Evolutionary conservation across 148 eudicot genomes (phyloP).

Genomic region (Simmondsia chinensis): DNA sequence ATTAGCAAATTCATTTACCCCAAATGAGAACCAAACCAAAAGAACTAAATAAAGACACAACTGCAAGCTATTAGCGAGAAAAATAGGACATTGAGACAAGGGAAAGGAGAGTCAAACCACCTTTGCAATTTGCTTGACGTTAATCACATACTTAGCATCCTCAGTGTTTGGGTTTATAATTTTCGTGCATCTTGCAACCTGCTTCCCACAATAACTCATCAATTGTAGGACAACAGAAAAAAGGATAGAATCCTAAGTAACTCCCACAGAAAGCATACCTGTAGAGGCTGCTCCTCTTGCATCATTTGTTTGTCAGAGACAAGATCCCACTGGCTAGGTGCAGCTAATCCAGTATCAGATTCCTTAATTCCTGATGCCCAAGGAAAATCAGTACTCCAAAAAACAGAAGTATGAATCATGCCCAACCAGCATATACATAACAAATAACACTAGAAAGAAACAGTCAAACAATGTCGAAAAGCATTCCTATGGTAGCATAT

Average conservation of each 20-base stretch:
- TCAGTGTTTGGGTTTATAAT: slow-evolving; percentile 94
- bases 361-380: slow-evolving; percentile 79
- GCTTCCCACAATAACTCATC: slow-evolving; percentile 9
- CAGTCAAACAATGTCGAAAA: too few species aligned
- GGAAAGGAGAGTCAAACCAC: slow-evolving; percentile 23
- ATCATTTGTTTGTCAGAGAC: slow-evolving; percentile 99
- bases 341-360: slow-evolving; percentile 97
- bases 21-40: too few species aligned
- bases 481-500: too few species aligned
- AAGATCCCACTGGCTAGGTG: slow-evolving; percentile 99
- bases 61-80: neutral
- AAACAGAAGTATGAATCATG: neutral
- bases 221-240: neutral
- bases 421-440: neutral
- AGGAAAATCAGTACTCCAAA: slow-evolving; percentile 1
- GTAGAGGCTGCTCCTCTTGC: slow-evolving; percentile 99
- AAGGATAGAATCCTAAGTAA: neutral
- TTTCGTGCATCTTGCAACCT: slow-evolving; percentile 99
- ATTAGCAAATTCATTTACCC: too few species aligned
- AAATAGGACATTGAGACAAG: neutral
- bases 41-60: too few species aligned
- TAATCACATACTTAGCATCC: slow-evolving; percentile 92
- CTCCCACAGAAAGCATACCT: slow-evolving; percentile 34
- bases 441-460: too few species aligned
- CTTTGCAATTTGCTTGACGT: slow-evolving; percentile 97